Conservation (phyloP, 2,329 filamentous ascomycete genomes). For the Thielaviopsis cerberus region DNA sequence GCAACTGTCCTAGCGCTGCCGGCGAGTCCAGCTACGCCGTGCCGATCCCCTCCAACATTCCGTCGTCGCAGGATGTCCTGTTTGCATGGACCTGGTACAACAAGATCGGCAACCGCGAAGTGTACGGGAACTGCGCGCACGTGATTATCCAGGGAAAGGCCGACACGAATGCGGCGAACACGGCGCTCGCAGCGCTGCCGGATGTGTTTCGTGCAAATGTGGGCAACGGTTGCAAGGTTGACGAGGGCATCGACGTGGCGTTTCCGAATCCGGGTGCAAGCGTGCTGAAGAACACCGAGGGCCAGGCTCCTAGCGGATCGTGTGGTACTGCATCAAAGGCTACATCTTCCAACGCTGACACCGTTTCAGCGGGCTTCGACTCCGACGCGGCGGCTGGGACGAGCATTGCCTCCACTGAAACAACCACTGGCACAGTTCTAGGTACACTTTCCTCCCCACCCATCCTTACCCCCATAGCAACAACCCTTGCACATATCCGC, state of each 20-base stretch:
- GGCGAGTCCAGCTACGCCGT: conserved; percentile 30
- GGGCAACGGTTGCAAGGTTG: conserved; percentile 34
- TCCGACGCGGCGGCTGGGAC: background rate
- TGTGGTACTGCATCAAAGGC: background rate
- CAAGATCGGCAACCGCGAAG: conserved; percentile 43
- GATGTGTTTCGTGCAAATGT: conserved; percentile 44
- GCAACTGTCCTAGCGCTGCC: conserved; percentile 19
- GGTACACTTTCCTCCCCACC: background rate
- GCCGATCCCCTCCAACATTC: conserved; percentile 32
- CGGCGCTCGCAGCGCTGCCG: conserved; percentile 35
- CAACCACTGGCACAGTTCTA: background rate
- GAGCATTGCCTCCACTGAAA: background rate
- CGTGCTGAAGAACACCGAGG: conserved; percentile 20
- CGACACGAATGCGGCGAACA: conserved; percentile 20
- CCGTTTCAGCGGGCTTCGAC: background rate
- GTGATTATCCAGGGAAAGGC: conserved; percentile 27
- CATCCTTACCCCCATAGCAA: background rate
- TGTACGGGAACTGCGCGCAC: conserved; percentile 52
- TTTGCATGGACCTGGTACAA: conserved; percentile 49
- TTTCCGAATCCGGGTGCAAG: conserved; percentile 44
- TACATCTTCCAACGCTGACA: background rate
- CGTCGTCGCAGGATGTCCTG: conserved; percentile 28
- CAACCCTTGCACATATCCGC: background rate
- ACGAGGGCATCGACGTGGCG: conserved; percentile 34
- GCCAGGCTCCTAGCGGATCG: conserved; percentile 16